Evolutionary conservation across 2,329 filamentous ascomycete genomes (phyloP), one percentile per base, ranked within the genome.

Genomic region (Sporothrix globosa): DNA sequence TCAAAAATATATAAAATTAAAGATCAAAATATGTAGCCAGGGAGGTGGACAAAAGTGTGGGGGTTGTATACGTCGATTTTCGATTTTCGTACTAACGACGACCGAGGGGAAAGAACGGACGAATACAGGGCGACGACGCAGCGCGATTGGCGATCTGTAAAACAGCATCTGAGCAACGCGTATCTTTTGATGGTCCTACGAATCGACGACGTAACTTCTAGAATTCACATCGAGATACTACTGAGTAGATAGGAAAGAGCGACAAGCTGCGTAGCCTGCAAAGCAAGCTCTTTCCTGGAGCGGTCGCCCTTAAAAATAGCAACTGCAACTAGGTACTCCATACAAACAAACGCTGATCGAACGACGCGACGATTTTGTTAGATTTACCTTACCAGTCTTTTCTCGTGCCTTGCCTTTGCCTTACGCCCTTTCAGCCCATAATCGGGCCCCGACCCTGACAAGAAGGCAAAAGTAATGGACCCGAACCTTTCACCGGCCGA

Each of bases 121-220:
- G 48, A 14, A 6, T 30, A 46, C 54, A 60, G 30, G 67, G 54
- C 60, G 14, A 61, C 30, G 44, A 56, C 54, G 19, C 56, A 30
- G 67, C 54, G 39, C 68, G 68, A 48, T 56, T 69, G 68, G 21
- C 56, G 68, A 69, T 69, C 58, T 69, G 48, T 24, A 54, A 48
- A 61, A 67, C 39, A 5, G 44, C 61, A 44, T 52, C 53, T 52
- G 34, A 68, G 50, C 17, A 54, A 27, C 34, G 34, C 24, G n/a
- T 56, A 30, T 46, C 10, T 41, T 46, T 17, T 21, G 39, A 46
- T 39, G 39, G 3, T 13, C 24, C 39, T 24, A 39, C 10, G 54
- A 34, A 4, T 21, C 19, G 19, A 14, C n/a, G 56, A 41, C n/a
- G 34, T 60, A 41, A 30, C 27, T 30, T 30, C 27, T 30, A 2